These are phyloP conservation scores for Lathyrus oleraceus DNA, from an alignment of 306 rosid genomes.

Conservation along the genomic window DNA sequence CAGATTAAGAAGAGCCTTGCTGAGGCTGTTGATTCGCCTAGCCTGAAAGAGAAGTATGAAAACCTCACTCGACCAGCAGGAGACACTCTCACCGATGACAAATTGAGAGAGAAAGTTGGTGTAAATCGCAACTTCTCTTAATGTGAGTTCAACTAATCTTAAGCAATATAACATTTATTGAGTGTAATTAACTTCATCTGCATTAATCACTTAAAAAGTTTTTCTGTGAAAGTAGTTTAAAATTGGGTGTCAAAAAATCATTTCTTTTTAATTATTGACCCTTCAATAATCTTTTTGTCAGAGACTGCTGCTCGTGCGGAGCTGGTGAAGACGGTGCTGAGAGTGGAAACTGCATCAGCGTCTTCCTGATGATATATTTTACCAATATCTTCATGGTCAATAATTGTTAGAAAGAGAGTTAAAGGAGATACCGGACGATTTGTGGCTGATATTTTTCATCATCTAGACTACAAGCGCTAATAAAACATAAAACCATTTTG, in stretches of 20 bases:
- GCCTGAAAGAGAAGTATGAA: conserved; percentile 68
- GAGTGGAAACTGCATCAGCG: conserved; percentile 30
- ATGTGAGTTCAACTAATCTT: conserved; percentile 69
- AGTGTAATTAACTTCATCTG: too few species aligned
- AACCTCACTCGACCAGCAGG: conserved; percentile 37
- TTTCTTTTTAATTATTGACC: too few species aligned
- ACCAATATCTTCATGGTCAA: conserved; percentile 30
- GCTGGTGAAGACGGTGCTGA: conserved; percentile 22
- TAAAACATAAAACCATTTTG: conserved; percentile 36
- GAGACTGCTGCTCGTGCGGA: conserved; percentile 35
- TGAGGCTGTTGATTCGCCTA: conserved; percentile 59
- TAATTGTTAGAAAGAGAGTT: conserved; percentile 35
- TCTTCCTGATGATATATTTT: conserved; percentile 12
- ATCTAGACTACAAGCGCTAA: conserved; percentile 34
- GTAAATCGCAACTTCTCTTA: conserved; percentile 48
- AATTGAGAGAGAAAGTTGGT: conserved; percentile 48
- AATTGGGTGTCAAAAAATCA: too few species aligned
- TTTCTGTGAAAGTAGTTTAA: too few species aligned
- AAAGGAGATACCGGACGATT: conserved; percentile 32
- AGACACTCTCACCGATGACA: conserved; percentile 37
- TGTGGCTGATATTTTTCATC: conserved; percentile 42
- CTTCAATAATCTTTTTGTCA: conserved; percentile 14
- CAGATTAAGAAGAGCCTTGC: conserved; percentile 63
- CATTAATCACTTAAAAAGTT: too few species aligned
- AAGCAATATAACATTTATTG: too few species aligned